Evolutionary conservation across 768 basidiomycete species (phyloP), one percentile per base, ranked within the genome.

Genomic region (Serendipita vermifera): DNA sequence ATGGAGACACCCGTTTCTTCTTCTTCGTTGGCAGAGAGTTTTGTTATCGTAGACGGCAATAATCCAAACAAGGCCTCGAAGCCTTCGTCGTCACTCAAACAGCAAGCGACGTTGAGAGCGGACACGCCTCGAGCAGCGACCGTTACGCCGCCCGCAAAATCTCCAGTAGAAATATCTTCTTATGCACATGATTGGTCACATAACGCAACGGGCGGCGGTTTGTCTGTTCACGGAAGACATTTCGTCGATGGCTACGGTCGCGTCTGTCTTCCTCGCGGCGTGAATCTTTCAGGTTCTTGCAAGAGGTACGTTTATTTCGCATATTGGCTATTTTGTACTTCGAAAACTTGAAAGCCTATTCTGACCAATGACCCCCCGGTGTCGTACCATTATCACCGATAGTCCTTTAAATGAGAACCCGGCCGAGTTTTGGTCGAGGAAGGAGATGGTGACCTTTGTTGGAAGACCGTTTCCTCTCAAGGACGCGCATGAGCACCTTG

Each of bases 391-490:
- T 48, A 4, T 29, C 27, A 43, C 32, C 33, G 31, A 3, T 62
- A 90, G 87, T 9, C 87, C 88, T 26, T 69, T 70, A 9, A 79
- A 87, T 63, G 77, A 85, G 62, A 74, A 83, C 54, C 36, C 36
- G 36, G 36, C 39, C 17, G 15, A n/a, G 39, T 40, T 40, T 40
- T 40, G 39, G 39, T 17, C 17, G 17, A n/a, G 15, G 4, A 40
- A 24, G 26, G 71, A 77, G 46, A 67, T 71, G 1, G 81, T 90
- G 2, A 87, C 84, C 0, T 99, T 97, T 66, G 84, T 94, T 27
- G 87, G 86, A 9, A 73, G 91, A 17, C 96, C 96, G 0, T 97
- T 97, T 66, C 85, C 93, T 7, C 71, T 98, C 2, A 79, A 83
- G 40, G 86, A 98, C 59, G 93, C 94, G 0, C 85, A 78, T 31